Base-by-base conservation (phyloP, 345 rosid species). In the Isatis tinctoria region DNA sequence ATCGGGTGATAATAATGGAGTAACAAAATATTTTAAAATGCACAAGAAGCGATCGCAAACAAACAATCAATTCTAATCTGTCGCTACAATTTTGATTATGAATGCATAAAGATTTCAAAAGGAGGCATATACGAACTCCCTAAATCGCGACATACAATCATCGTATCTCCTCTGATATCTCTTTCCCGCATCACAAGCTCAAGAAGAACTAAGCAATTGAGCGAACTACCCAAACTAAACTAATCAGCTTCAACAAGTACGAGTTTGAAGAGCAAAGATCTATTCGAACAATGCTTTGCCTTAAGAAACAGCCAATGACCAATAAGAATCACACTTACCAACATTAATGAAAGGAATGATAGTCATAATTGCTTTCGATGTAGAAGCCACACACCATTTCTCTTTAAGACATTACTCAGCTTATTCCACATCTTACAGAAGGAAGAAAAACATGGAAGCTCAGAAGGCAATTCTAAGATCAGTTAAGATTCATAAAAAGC, bases 351-450 rank as follows among this genome's bases (percentile, higher is more conserved):
- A 39, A 30, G 3, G 4, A 64, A 26, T 4, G 9, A 54, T 17
- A 22, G 47, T 35, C 18, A 20, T 36, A 72, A 13, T 5, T 36
- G 44, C 41, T 13, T 62, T 24, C 64, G 65, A 41, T 41, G 70
- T 48, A 35, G n/a, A 54, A 44, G 48, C 66, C 72, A 65, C 51
- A 74, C 59, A 65, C 67, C 73, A 36, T 51, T 72, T 44, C 62
- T 17, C 30, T 51, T 16, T 5, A 40, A 40, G 53, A 40, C 45
- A 44, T 8, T 58, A 20, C 57, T 58, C 18, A 33, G 2, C 22
- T 45, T 41, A 51, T 48, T 48, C 41, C 45, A 22, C 54, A 65
- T 32, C 44, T 65, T 36, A 18, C 18, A 20, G 30, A 20, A 60
- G 37, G 26, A 64, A 44, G 27, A 16, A 10, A 11, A 58, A 74